A percentile compares a stretch with the other conserved stretches of the same genome.
Evolutionary conservation across 2,329 filamentous ascomycete genomes (phyloP).

Genomic region (Colletotrichum destructivum): DNA sequence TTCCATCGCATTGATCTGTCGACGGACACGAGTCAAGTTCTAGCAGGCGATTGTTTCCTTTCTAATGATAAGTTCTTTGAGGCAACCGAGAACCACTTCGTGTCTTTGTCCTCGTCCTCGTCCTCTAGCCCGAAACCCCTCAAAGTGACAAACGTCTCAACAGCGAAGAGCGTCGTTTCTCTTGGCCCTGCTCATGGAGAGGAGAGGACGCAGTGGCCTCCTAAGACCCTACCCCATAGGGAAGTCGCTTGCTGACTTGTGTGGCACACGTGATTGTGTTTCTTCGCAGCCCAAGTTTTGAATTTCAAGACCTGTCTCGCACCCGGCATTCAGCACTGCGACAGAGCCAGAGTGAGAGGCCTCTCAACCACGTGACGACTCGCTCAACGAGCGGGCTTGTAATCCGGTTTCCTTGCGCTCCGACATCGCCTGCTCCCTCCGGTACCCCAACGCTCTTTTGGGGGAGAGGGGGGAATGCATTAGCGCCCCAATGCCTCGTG

Average conservation of each 20-base stretch:
- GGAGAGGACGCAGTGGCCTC: not conserved
- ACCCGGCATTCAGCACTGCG: not conserved
- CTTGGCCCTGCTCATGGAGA: not conserved
- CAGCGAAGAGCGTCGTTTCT: not conserved
- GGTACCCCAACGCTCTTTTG: not conserved
- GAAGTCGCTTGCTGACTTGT: constrained; percentile 12
- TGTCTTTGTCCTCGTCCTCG: not conserved
- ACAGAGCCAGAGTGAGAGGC: not conserved
- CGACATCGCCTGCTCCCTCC: constrained; percentile 26
- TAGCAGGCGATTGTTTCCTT: not conserved
- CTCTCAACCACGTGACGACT: constrained; percentile 30
- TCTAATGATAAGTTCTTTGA: not conserved
- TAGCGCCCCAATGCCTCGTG: constrained; percentile 26
- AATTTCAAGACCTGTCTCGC: constrained; percentile 20
- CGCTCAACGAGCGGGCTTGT: not conserved
- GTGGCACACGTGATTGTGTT: constrained; percentile 14
- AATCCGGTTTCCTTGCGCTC: constrained; percentile 10
- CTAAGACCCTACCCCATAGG: not conserved
- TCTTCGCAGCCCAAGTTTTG: constrained; percentile 2
- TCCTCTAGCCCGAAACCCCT: not conserved
- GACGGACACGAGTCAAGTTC: not conserved
- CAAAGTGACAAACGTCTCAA: not conserved
- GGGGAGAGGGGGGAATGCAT: not conserved
- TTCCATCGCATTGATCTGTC: not conserved
- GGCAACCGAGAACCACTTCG: not conserved